Evolutionary conservation across 768 basidiomycete genomes (phyloP).

Genomic region (Russula sp.): DNA sequence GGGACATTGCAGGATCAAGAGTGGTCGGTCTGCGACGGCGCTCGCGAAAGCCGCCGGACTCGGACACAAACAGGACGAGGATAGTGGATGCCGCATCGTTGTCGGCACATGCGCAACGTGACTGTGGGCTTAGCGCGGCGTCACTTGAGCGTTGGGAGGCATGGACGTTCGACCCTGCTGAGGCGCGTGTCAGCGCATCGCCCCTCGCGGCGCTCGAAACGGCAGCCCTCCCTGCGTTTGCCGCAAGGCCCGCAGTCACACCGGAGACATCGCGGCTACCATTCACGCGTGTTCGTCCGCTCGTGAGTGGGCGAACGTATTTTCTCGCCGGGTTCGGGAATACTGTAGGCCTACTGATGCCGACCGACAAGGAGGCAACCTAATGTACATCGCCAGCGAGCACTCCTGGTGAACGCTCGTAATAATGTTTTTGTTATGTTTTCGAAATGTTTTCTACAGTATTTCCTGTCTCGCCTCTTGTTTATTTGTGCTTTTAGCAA

Average conservation of each 20-base stretch:
- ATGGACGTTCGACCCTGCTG: slow-evolving; percentile 69
- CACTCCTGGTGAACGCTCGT: background rate
- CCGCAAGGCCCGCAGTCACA: background rate
- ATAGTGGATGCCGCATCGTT: slow-evolving; percentile 30
- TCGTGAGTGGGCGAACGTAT: slow-evolving; percentile 25
- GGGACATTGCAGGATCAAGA: slow-evolving; percentile 58
- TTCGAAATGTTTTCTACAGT: background rate
- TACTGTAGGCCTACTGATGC: slow-evolving; percentile 28
- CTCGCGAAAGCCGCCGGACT: slow-evolving; percentile 41
- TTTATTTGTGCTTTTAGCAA: background rate
- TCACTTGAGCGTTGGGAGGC: slow-evolving; percentile 80
- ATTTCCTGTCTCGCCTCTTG: background rate
- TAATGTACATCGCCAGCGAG: slow-evolving; percentile 1
- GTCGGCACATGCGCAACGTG: slow-evolving; percentile 30
- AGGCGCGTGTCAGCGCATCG: slow-evolving; percentile 49
- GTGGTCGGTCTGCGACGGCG: slow-evolving; percentile 71
- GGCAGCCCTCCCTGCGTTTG: background rate
- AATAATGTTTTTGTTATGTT: background rate
- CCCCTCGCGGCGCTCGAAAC: slow-evolving; percentile 48
- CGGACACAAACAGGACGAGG: background rate
- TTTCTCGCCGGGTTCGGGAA: slow-evolving; percentile 31
- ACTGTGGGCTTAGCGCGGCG: slow-evolving; percentile 54
- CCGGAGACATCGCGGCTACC: slow-evolving; percentile 28
- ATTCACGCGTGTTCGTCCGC: slow-evolving; percentile 29
- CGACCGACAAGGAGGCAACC: slow-evolving; percentile 5